Percentiles rank a stretch among this genome's conserved stretches.
These are phyloP conservation scores for Xylaria bambusicola DNA, from an alignment of 495 filamentous ascomycete genomes.

Conservation along the genomic window DNA sequence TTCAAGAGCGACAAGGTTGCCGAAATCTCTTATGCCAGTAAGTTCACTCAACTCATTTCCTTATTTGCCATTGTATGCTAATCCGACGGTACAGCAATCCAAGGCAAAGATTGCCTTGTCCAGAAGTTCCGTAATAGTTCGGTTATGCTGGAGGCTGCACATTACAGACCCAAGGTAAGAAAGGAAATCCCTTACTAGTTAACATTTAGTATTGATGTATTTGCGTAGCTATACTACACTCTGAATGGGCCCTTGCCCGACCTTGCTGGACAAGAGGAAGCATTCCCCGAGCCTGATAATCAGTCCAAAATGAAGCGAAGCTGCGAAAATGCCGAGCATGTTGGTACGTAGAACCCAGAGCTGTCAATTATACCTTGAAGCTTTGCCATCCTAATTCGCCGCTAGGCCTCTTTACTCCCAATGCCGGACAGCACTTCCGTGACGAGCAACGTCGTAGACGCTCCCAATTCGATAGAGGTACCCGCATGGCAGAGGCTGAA, in stretches of 20 bases:
- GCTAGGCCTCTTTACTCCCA: conserved; percentile 70
- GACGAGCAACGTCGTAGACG: conserved; percentile 76
- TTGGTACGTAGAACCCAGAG: conserved; percentile 57
- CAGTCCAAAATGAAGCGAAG: conserved; percentile 81
- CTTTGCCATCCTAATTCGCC: conserved; percentile 12
- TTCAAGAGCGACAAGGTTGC: conserved; percentile 84
- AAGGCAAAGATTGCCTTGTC: conserved; percentile 85
- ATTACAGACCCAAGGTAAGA: conserved; percentile 80
- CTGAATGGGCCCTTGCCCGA: conserved; percentile 44
- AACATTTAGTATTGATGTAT: background rate
- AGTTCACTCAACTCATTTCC: conserved; percentile 37
- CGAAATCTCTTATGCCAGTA: conserved; percentile 92
- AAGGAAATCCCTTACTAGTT: background rate
- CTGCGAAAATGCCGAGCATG: conserved; percentile 81
- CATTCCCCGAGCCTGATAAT: conserved; percentile 78
- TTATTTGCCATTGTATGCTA: conserved; percentile 9
- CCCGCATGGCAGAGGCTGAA: conserved; percentile 60
- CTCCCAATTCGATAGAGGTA: conserved; percentile 76
- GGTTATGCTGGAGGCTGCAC: conserved; percentile 82
- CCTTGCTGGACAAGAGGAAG: conserved; percentile 60
- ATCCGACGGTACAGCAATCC: conserved; percentile 62
- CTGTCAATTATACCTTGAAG: background rate
- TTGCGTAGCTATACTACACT: conserved; percentile 52
- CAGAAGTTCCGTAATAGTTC: conserved; percentile 96
- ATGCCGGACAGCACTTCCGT: conserved; percentile 69